These are phyloP conservation scores for Nemania sp. DNA, from an alignment of 2,329 filamentous ascomycete genomes.

Conservation along the genomic window DNA sequence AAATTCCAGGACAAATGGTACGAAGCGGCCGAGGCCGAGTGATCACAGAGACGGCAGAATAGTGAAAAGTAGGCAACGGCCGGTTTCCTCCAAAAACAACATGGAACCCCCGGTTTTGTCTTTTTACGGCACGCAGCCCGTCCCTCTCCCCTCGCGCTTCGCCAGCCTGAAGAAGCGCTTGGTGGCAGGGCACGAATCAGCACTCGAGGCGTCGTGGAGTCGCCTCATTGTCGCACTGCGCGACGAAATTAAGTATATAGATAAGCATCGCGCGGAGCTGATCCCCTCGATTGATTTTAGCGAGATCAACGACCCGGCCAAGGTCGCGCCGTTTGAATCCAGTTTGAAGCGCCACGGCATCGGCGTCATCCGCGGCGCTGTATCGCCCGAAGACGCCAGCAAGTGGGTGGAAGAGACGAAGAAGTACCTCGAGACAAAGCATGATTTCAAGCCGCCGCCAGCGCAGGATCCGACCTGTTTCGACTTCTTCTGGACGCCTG, in stretches of 20 bases:
- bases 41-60: conserved; percentile 39
- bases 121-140: conserved; percentile 60
- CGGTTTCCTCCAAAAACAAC: conserved; percentile 38
- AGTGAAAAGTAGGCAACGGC: conserved; percentile 38
- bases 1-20: conserved; percentile 24
- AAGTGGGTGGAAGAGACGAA: conserved; percentile 60
- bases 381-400: conserved; percentile 59
- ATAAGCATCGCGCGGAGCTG: conserved; percentile 53
- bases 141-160: conserved; percentile 62
- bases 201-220: conserved; percentile 58
- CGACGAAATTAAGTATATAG: conserved; percentile 56
- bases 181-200: conserved; percentile 57
- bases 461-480: conserved; percentile 69
- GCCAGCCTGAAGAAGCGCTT: conserved; percentile 59
- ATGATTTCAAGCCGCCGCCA: conserved; percentile 57
- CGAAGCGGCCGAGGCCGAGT: conserved; percentile 37
- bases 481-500: conserved; percentile 74
- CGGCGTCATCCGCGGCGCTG: conserved; percentile 66
- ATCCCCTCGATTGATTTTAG: conserved; percentile 59
- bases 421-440: conserved; percentile 58
- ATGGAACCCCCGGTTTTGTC: conserved; percentile 57
- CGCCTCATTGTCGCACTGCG: conserved; percentile 56
- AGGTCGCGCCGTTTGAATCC: conserved; percentile 57
- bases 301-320: conserved; percentile 51
- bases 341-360: conserved; percentile 65